These are phyloP conservation scores for Phyllosticta citriasiana DNA, from an alignment of 2,329 filamentous ascomycete genomes.

Conservation along the genomic window DNA sequence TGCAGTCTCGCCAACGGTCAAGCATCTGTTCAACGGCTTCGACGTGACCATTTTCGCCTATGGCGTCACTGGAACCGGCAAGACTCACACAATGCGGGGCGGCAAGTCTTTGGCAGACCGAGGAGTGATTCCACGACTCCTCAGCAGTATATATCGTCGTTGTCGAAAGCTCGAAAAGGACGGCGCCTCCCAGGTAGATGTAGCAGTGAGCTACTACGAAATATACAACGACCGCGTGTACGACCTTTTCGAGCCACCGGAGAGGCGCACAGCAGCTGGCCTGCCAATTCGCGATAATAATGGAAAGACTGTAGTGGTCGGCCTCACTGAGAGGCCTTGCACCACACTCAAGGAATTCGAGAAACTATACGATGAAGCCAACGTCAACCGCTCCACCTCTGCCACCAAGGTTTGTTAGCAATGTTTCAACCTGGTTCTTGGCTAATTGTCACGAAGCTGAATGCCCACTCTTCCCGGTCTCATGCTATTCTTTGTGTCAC, in stretches of 20 bases:
- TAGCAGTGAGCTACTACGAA: conserved; percentile 84
- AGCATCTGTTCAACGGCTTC: conserved; percentile 81
- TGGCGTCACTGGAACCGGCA: conserved; percentile 85
- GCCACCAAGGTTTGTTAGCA: conserved; percentile 56
- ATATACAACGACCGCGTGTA: conserved; percentile 96
- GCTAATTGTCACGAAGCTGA: conserved; percentile 43
- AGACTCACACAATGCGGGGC: conserved; percentile 93
- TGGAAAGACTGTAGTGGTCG: conserved; percentile 78
- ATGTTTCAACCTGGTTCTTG: not conserved
- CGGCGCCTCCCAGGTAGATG: conserved; percentile 59
- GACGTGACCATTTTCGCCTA: conserved; percentile 89
- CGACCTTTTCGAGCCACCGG: conserved; percentile 77
- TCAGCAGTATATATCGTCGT: conserved; percentile 77
- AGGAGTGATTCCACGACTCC: conserved; percentile 75
- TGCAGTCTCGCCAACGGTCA: conserved; percentile 79
- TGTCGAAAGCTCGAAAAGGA: conserved; percentile 81
- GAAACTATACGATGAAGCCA: conserved; percentile 79
- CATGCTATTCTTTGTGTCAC: conserved; percentile 90
- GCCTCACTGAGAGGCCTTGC: conserved; percentile 73
- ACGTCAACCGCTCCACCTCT: conserved; percentile 80
- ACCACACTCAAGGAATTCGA: conserved; percentile 85
- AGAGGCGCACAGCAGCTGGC: conserved; percentile 74
- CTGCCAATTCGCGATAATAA: conserved; percentile 76
- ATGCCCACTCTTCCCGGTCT: conserved; percentile 80
- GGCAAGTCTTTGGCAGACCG: conserved; percentile 77